These are phyloP conservation scores for Lasiosphaeria hispida DNA, from an alignment of 495 filamentous ascomycete species.

Conservation along the genomic window DNA sequence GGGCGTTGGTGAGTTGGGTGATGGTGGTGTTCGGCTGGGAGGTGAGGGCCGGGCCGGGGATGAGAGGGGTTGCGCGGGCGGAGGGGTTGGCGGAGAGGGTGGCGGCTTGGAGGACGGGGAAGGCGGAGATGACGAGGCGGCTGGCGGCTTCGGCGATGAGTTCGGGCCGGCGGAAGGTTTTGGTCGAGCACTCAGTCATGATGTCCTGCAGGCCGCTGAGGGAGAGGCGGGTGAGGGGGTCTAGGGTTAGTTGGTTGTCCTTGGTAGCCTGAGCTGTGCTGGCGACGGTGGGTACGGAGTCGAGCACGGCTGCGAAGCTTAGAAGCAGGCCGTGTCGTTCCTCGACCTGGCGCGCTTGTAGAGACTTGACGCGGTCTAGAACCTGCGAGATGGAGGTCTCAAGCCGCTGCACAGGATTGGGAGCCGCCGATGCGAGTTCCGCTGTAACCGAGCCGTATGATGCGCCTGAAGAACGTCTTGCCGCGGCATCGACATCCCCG, in stretches of 20 bases:
- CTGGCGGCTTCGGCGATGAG: slow-evolving; percentile 65
- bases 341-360: slow-evolving; percentile 61
- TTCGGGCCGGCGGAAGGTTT: slow-evolving; percentile 60
- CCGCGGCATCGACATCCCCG: slow-evolving; percentile 67
- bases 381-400: slow-evolving; percentile 33
- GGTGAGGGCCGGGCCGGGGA: slow-evolving; percentile 22
- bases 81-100: slow-evolving; percentile 1
- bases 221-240: slow-evolving; percentile 18
- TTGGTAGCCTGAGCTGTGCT: neutral
- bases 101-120: slow-evolving; percentile 36
- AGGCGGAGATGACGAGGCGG: slow-evolving; percentile 49
- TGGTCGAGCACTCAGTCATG: slow-evolving; percentile 34
- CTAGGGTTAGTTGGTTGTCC: neutral
- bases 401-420: slow-evolving; percentile 29
- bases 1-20: slow-evolving; percentile 14
- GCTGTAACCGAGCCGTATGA: slow-evolving; percentile 62
- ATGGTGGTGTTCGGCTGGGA: slow-evolving; percentile 17
- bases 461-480: slow-evolving; percentile 67
- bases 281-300: slow-evolving; percentile 31
- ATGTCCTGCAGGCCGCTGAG: slow-evolving; percentile 28
- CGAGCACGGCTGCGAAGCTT: slow-evolving; percentile 51
- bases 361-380: slow-evolving; percentile 41
- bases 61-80: slow-evolving; percentile 4
- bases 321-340: slow-evolving; percentile 66
- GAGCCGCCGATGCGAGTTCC: slow-evolving; percentile 27